Evolutionary conservation across 495 filamentous ascomycete genomes (phyloP).

Genomic region (Penicillium pulvis): DNA sequence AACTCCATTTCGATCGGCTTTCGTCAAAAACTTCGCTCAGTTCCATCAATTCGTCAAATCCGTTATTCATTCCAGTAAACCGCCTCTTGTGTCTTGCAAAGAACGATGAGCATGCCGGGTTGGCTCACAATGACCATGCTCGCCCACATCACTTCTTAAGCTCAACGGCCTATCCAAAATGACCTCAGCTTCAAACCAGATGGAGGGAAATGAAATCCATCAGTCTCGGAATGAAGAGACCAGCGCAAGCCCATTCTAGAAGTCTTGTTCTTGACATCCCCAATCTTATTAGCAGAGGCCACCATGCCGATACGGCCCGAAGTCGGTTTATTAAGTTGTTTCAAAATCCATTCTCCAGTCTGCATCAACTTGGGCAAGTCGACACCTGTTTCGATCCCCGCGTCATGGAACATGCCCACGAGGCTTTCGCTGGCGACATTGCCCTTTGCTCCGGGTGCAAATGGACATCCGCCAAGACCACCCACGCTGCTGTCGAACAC

Average conservation of each 20-base stretch:
- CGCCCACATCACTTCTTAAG: neutral
- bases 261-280: conserved; percentile 12
- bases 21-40: neutral
- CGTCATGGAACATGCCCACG: conserved; percentile 43
- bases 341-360: conserved; percentile 44
- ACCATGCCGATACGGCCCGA: conserved; percentile 37
- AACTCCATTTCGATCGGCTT: neutral
- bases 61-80: no score
- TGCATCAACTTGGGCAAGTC: conserved; percentile 34
- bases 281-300: conserved; percentile 7
- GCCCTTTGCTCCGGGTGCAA: conserved; percentile 48
- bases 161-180: conserved; percentile 33
- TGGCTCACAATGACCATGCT: neutral
- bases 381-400: conserved; percentile 42
- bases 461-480: conserved; percentile 50
- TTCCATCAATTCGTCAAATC: neutral
- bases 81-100: no score
- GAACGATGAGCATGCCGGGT: no score
- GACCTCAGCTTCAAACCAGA: conserved; percentile 34
- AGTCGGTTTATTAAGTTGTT: conserved; percentile 26
- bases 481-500: conserved; percentile 48
- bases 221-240: conserved; percentile 14
- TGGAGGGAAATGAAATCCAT: conserved; percentile 24
- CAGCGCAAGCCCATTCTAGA: conserved; percentile 3
- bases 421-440: conserved; percentile 48